Conservation (phyloP, 495 filamentous ascomycete species). For the Talaromyces wortmannii region DNA sequence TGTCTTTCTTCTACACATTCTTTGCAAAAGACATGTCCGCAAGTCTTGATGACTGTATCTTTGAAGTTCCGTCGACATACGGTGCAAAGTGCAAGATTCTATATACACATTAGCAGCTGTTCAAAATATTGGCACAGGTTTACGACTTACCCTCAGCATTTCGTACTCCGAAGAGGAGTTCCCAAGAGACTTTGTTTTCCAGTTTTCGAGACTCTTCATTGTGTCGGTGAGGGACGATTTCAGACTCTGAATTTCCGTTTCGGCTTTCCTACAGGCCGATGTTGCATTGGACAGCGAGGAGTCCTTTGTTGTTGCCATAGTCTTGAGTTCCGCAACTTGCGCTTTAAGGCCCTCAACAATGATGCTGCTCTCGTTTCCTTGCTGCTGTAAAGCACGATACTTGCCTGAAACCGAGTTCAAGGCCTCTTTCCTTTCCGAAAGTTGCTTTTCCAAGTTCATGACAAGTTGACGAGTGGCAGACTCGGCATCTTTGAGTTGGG, state of each 20-base stretch:
- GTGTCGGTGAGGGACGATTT: slow-evolving; percentile 65
- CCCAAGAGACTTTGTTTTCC: slow-evolving; percentile 72
- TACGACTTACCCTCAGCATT: slow-evolving; percentile 66
- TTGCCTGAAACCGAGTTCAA: slow-evolving; percentile 60
- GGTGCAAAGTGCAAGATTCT: slow-evolving; percentile 84
- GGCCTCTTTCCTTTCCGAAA: slow-evolving; percentile 70
- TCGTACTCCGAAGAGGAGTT: slow-evolving; percentile 78
- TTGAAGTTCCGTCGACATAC: slow-evolving; percentile 90
- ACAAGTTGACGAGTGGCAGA: slow-evolving; percentile 49
- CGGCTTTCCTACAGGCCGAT: slow-evolving; percentile 59
- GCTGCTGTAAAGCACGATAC: slow-evolving; percentile 63
- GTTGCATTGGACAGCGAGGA: slow-evolving; percentile 41
- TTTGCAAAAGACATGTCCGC: slow-evolving; percentile 94
- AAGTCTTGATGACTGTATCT: slow-evolving; percentile 84
- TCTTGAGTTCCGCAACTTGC: slow-evolving; percentile 70
- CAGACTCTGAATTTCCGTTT: slow-evolving; percentile 66
- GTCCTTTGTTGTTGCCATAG: slow-evolving; percentile 68
- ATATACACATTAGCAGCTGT: slow-evolving; percentile 26
- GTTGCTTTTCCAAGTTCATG: slow-evolving; percentile 84
- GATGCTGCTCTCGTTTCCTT: slow-evolving; percentile 58
- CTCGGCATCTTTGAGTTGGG: slow-evolving; percentile 87
- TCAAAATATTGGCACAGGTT: neutral
- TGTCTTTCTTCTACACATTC: slow-evolving; percentile 83
- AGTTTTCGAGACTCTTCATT: slow-evolving; percentile 70
- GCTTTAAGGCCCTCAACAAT: slow-evolving; percentile 63